Base-by-base conservation (phyloP, 2,329 filamentous ascomycete species). In the Pseudopyrenochaeta lycopersici region DNA sequence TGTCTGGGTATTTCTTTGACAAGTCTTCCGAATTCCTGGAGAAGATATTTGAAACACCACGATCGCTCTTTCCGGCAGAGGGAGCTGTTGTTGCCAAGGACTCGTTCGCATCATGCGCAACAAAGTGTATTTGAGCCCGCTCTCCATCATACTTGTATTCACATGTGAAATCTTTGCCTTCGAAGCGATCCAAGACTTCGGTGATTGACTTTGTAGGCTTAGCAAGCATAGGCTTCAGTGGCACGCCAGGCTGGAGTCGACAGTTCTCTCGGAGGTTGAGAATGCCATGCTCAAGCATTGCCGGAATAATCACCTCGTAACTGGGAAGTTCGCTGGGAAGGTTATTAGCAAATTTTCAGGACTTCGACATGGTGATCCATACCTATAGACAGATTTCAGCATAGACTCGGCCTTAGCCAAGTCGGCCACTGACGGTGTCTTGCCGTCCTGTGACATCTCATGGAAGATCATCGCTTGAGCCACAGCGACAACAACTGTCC, bases 141-240 rank as follows among this genome's bases (percentile, higher is more conserved):
- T 99, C 95, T 43, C 95, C 95, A 68, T 99, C 95, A 71, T 99
- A 99, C 76, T 99, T 99, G 83, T 96, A 99, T 75, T 99, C 95
- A 78, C 95, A 99, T 1, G 95, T 98, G 70, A 99, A 99, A 21
- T 89, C 90, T 72, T 97, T 95, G 60, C 90, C 88, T 73, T 98
- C 95, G 63, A 99, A 99, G 4, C 95, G 90, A 76, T 99, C 94
- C 10, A 99, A 84, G 0, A 99, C 95, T 77, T 99, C 95, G 1
- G 93, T 97, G 67, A 99, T 97, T 4, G 95, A 93, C 76, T 99
- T 99, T 9, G 95, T 99, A 2, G 95, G 95, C 70, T 98, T 98
- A 17, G 95, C 95, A 80, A 99, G 84, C 95, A 99, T 99, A 66
- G 95, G 95, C 77, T 99, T 99, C 53, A 99, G 82, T 0, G 95